Evolutionary conservation across 2,329 filamentous ascomycete genomes (phyloP), one percentile per base, ranked within the genome.

Genomic region (Fusarium hostae): DNA sequence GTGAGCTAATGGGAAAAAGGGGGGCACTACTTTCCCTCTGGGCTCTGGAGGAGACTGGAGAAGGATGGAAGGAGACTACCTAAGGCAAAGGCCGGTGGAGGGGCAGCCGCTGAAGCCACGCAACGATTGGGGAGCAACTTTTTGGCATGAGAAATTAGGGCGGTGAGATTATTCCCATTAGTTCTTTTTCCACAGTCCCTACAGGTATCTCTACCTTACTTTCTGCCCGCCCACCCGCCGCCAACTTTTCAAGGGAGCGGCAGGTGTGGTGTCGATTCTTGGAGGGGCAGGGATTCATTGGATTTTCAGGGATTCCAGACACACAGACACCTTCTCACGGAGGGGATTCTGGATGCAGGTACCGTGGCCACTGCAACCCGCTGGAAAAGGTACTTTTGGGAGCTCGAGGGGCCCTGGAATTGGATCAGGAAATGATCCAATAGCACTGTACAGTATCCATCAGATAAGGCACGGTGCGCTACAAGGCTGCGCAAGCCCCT

Each of bases 121-220:
- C 70, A 73, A 55, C 66, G 62, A 72, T 72, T 72, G 70, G 68
- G 65, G 66, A 63, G 47, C 24, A 45, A 48, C 55, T 61, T 39
- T 45, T 55, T 55, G 52, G 35, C 60, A 63, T 32, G 47, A 74
- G 71, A 77, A 71, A 76, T 74, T 75, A 71, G 76, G 70, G 76
- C 76, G 76, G 76, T 78, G 76, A 77, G 75, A 55, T 35, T 59
- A 59, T 67, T 66, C 51, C 41, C 56, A 62, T 66, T 65, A 66
- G 70, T 72, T 51, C 48, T 26, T 34, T 16, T 51, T 32, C 16
- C 37, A 22, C n/a, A 32, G 28, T 32, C n/a, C n/a, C 32, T 22
- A 22, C 45, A 48, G 45, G 45, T 48, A 48, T n/a, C 30, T 32
- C 18, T 47, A 48, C 22, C 28, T 48, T 44, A 18, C 26, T 39